A percentile compares a stretch with the other conserved stretches of the same genome.
These are phyloP conservation scores for Poa annua DNA, from an alignment of 176 grass and related monocot genomes.

Conservation along the genomic window DNA sequence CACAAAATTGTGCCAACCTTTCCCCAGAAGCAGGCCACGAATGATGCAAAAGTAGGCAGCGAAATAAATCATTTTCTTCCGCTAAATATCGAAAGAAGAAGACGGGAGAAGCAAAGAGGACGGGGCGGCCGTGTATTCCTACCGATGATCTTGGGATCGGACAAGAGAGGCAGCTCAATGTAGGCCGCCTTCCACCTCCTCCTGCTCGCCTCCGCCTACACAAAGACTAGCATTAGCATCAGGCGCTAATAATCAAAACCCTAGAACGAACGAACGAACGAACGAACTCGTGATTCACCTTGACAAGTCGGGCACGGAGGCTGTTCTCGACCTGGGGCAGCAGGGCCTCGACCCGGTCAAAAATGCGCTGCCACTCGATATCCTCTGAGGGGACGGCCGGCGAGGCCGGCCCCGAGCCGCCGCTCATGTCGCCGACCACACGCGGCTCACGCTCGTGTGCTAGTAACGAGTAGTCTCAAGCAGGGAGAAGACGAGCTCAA, in stretches of 20 bases:
- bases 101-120: too few relatives aligned
- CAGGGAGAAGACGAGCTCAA: not conserved
- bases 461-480: not conserved
- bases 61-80: too few relatives aligned
- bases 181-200: slow-evolving; percentile 23
- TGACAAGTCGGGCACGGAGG: slow-evolving; percentile 8
- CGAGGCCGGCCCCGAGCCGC: too few relatives aligned
- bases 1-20: too few relatives aligned
- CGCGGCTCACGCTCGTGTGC: not conserved
- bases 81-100: too few relatives aligned
- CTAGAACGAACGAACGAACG: too few relatives aligned
- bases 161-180: slow-evolving; percentile 19
- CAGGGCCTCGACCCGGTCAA: slow-evolving; percentile 28
- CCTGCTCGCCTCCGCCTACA: slow-evolving; percentile 22
- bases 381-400: not conserved
- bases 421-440: not conserved
- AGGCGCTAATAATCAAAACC: not conserved
- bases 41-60: too few relatives aligned
- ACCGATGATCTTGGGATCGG: slow-evolving; percentile 49
- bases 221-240: slow-evolving; percentile 17
- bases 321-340: slow-evolving; percentile 30
- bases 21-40: too few relatives aligned
- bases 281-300: not conserved
- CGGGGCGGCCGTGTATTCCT: too few relatives aligned
- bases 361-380: slow-evolving; percentile 32